Base-by-base conservation (phyloP, 2,329 filamentous ascomycete genomes). In the Tolypocladium sp. region DNA sequence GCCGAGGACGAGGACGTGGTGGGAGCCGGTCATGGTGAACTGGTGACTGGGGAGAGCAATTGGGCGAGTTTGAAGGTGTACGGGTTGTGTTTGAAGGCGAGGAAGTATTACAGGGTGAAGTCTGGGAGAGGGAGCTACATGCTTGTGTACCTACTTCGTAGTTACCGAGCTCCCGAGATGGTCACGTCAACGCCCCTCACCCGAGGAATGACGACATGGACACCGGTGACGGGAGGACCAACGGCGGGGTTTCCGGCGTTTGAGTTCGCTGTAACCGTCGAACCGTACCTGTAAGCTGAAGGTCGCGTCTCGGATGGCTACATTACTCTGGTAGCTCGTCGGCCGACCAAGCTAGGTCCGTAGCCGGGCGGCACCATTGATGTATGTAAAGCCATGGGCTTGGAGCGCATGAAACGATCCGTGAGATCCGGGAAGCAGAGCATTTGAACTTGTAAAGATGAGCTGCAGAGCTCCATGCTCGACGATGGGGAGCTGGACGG, bases 1-100 rank as follows among this genome's bases (percentile, higher is more conserved):
- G 68, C 90, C 90, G 63, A 94, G 83, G 64, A 94, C 74, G 61
- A 92, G 85, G 60, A 92, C 84, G 69, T 83, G 78, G 49, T 70
- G 70, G 46, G 73, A 66, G 12, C 63, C 35, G 54, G 68, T 55
- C 72, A 74, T 74, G 44, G n/a, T 66, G 61, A 40, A 8, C 15
- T 38, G 38, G 38, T 40, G 15, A 13, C 7, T 33, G 30, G 7
- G 30, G 30, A n/a, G n/a, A 22, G 17, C 33, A 10, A 35, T 27
- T 51, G 30, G 27, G 12, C n/a, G 42, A 13, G n/a, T 33, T 20
- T 33, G 17, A n/a, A 7, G 15, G 8, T 37, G 15, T 35, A 35
- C 9, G 17, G 3, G 9, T 25, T 52, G 20, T 27, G 49, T 13
- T 37, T 22, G 30, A n/a, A 22, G 2, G 5, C 5, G 8, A 3